Base-by-base conservation (phyloP, 2,329 filamentous ascomycete genomes). In the Claviceps capensis region DNA sequence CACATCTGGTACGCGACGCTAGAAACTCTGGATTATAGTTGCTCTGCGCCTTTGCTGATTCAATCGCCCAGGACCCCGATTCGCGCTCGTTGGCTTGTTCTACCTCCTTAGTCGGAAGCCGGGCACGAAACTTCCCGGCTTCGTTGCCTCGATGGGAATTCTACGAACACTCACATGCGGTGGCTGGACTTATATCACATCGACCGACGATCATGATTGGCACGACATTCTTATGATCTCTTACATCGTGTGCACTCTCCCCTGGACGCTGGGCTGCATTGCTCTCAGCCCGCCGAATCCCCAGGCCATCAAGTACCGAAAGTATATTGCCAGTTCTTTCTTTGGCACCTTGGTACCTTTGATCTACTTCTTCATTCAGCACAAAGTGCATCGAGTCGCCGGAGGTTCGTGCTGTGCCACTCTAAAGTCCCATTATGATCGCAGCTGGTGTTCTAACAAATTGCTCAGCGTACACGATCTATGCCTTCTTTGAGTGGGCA, bases 201-300 rank as follows among this genome's bases (percentile, higher is more conserved):
- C 93, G 56, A 98, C 93, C 44, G 93, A 98, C 66, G 88, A 97
- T 66, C 93, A 98, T 68, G 83, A 95, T 69, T 97, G 89, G 90
- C 93, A 98, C 67, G 93, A 98, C 64, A 91, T 97, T 56, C 91
- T 98, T 67, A 98, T 98, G 93, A 96, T 98, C 60, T 94, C 89
- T 14, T 98, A 98, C 68, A 76, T 98, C 52, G 84, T 98, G 46
- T 86, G 88, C 37, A 97, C 93, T 2, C 75, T 98, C 51, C 93
- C 93, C 2, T 98, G 93, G 93, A 98, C 91, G 2, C 68, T 88
- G 47, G 93, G 93, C 48, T 96, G 91, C 67, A 78, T 97, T 55
- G 82, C 85, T 5, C 72, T 97, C 49, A 96, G 90, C 68, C 89
- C 91, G 11, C 81, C 83, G 52, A 95, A 96, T 65, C 77, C 83